Evolutionary conservation across 169 alveolate genomes (phyloP).

Genomic region (Plasmodium gallinaceum): DNA sequence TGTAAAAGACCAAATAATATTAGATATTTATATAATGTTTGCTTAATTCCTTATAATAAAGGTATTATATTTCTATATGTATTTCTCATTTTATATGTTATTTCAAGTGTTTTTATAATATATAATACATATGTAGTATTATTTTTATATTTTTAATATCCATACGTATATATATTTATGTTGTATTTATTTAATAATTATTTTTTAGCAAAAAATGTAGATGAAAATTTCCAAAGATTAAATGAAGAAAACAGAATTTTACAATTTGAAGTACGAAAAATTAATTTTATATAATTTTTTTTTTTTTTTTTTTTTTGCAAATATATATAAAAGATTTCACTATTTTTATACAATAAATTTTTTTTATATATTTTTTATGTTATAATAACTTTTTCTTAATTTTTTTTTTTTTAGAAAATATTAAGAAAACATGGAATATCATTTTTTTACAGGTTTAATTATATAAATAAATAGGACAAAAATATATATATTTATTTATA

Average conservation of each 20-base stretch:
- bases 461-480: background rate
- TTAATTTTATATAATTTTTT: background rate
- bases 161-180: background rate
- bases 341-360: background rate
- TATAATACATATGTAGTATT: background rate
- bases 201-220: slow-evolving; percentile 54
- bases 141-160: background rate
- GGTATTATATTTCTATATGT: slow-evolving; percentile 47
- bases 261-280: slow-evolving; percentile 47
- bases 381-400: background rate
- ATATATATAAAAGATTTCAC: background rate
- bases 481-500: background rate
- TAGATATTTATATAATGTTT: slow-evolving; percentile 83
- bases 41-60: slow-evolving; percentile 82
- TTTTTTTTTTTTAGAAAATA: slow-evolving; percentile 41
- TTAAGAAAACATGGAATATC: slow-evolving; percentile 63
- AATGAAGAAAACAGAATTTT: slow-evolving; percentile 55
- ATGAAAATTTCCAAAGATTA: slow-evolving; percentile 52
- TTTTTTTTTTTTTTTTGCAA: background rate
- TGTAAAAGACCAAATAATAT: slow-evolving; percentile 79
- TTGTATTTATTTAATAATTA: background rate
- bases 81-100: background rate
- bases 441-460: slow-evolving; percentile 59
- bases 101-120: background rate
- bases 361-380: background rate